These are phyloP conservation scores for Globisporangium uncinulatum DNA, from an alignment of 352 stramenopile species.

Conservation along the genomic window DNA sequence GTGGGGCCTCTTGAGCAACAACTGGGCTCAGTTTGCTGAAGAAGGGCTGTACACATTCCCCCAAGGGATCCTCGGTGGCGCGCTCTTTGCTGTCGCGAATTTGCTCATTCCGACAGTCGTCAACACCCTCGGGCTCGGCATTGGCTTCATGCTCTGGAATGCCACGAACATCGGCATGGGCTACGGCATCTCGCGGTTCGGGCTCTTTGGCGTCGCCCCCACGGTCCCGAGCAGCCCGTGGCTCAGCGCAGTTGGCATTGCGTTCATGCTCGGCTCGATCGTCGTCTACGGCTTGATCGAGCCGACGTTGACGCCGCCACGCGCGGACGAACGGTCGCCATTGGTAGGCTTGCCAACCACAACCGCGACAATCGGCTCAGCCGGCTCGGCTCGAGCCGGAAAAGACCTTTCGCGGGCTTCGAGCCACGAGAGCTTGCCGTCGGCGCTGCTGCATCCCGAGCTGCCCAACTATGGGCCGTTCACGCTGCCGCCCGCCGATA, in stretches of 20 bases:
- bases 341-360: slow-evolving; percentile 11
- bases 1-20: slow-evolving; percentile 77
- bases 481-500: slow-evolving; percentile 60
- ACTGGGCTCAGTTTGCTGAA: slow-evolving; percentile 71
- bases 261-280: slow-evolving; percentile 77
- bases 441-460: slow-evolving; percentile 63
- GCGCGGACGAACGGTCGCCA: slow-evolving; percentile 26
- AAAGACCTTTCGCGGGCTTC: background rate
- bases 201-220: slow-evolving; percentile 56
- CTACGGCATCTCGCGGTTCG: slow-evolving; percentile 71
- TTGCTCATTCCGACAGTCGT: slow-evolving; percentile 82
- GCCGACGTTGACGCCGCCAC: slow-evolving; percentile 32
- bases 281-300: slow-evolving; percentile 76
- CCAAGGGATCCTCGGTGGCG: slow-evolving; percentile 65
- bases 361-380: background rate
- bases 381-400: slow-evolving; percentile 9
- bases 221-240: slow-evolving; percentile 55
- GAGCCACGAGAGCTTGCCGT: slow-evolving; percentile 31
- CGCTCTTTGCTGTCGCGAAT: slow-evolving; percentile 76
- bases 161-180: slow-evolving; percentile 78
- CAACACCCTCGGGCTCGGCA: slow-evolving; percentile 69
- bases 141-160: slow-evolving; percentile 88
- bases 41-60: slow-evolving; percentile 77
- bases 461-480: slow-evolving; percentile 81
- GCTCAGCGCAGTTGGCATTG: slow-evolving; percentile 59